Base-by-base conservation (phyloP, 345 rosid genomes). In the Acer yangbiense region DNA sequence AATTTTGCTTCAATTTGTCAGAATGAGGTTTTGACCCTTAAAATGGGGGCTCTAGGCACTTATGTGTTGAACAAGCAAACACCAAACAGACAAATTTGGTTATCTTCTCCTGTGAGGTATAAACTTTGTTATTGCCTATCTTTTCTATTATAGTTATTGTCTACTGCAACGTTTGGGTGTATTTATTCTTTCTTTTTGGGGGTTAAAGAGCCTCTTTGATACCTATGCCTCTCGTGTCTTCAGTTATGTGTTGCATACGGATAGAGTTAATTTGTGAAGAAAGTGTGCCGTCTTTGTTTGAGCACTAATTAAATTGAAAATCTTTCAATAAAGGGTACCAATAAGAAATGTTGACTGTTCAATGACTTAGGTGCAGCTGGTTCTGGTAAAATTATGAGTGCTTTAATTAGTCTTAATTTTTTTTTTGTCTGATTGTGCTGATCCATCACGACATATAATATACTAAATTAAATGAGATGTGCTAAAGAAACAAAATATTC, bases 21-120 rank as follows among this genome's bases (percentile, higher is more conserved):
- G 98, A 93, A 95, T 85, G 98, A 93, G 87, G 99, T 93, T 74
- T 86, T 93, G 73, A 93, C 96, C 9, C 73, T 93, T 20, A 95
- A 91, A 85, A 91, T 93, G 23, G 98, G 97, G 80, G 84, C 86
- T 75, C 71, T 87, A 60, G 99, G 98, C 83, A 92, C 99, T 41
- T 95, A 90, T 82, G 96, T 93, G 41, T 69, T 95, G 84, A 95
- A 95, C 73, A 95, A 95, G 77, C 98, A 93, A 83, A 89, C 98
- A 20, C 98, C 98, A 4, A 93, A 93, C 84, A 85, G 97, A 69
- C 98, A 95, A 81, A 89, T 95, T 76, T 90, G 99, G 98, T 83
- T 93, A 65, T 91, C 98, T 79, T 95, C 98, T 18, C 98, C 98
- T 0, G 85, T 88, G 77, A 95, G 97, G 97, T 95, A 85, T 50